These are phyloP conservation scores for Phaffia australis DNA, from an alignment of 768 basidiomycete species.

Conservation along the genomic window DNA sequence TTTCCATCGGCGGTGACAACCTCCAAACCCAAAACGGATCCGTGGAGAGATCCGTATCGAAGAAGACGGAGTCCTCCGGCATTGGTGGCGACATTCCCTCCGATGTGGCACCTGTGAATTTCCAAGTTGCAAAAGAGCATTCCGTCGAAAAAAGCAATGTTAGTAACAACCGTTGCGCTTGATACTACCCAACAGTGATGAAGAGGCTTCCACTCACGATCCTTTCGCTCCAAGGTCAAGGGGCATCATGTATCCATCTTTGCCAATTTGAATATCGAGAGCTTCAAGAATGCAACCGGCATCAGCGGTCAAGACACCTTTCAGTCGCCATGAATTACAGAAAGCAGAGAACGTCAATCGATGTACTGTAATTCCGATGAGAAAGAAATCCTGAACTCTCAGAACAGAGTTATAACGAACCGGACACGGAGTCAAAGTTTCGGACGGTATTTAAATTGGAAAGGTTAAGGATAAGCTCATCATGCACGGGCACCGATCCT, in stretches of 20 bases:
- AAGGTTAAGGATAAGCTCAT: conserved; percentile 78
- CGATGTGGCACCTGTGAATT: conserved; percentile 74
- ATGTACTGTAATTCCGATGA: not conserved
- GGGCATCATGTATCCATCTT: conserved; percentile 89
- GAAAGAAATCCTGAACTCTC: too few relatives aligned
- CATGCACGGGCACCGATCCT: conserved; percentile 74
- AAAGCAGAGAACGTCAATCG: not conserved
- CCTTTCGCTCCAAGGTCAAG: conserved; percentile 92
- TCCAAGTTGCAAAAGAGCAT: not conserved
- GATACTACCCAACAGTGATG: not conserved
- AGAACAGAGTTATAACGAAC: conserved; percentile 23
- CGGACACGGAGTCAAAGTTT: conserved; percentile 42
- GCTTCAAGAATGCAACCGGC: conserved; percentile 88
- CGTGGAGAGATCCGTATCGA: conserved; percentile 89
- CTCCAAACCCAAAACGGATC: conserved; percentile 86
- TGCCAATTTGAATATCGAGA: conserved; percentile 71
- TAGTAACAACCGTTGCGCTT: not conserved
- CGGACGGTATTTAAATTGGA: conserved; percentile 59
- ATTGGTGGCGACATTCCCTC: conserved; percentile 93
- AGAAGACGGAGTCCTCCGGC: conserved; percentile 91
- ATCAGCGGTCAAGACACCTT: conserved; percentile 82
- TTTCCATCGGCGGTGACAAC: conserved; percentile 91
- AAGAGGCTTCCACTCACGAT: conserved; percentile 46
- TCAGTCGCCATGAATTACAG: not conserved
- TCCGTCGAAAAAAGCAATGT: not conserved